These are phyloP conservation scores for Leccinum variicolor DNA, from an alignment of 768 basidiomycete species.

Conservation along the genomic window DNA sequence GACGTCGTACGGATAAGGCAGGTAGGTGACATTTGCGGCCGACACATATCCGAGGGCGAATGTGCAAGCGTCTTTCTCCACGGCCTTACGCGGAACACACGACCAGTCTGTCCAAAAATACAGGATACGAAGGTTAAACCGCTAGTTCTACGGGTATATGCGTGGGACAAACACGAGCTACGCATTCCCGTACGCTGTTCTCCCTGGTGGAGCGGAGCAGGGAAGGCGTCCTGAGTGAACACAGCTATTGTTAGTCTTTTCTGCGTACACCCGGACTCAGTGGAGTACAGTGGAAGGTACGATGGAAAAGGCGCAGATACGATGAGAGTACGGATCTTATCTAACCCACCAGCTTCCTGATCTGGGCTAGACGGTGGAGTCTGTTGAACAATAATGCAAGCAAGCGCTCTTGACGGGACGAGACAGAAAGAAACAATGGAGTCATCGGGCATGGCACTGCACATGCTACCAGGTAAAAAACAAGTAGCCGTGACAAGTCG, in stretches of 20 bases:
- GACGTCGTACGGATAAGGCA: slow-evolving; percentile 15
- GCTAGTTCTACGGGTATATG: background rate
- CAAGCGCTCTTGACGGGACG: background rate
- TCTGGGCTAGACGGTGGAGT: slow-evolving; percentile 1
- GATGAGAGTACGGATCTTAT: slow-evolving; percentile 16
- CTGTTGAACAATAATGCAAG: background rate
- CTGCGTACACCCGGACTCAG: background rate
- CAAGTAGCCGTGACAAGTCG: slow-evolving; percentile 9
- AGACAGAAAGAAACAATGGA: background rate
- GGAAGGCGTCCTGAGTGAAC: slow-evolving; percentile 11
- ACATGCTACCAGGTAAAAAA: background rate
- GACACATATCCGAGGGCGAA: background rate
- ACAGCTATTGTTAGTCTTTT: slow-evolving; percentile 13
- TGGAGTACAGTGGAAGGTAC: background rate
- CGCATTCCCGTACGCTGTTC: slow-evolving; percentile 5
- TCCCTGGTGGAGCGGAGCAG: slow-evolving; percentile 14
- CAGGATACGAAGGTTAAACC: background rate
- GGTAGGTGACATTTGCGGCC: background rate
- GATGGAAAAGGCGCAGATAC: background rate
- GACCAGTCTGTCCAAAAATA: background rate
- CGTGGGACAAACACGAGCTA: background rate
- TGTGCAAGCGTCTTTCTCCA: slow-evolving; percentile 1
- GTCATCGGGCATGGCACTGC: background rate
- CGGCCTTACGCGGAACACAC: slow-evolving; percentile 6
- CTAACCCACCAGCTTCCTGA: slow-evolving; percentile 9